These are phyloP conservation scores for Colletotrichum tropicicola DNA, from an alignment of 2,329 filamentous ascomycete species.

Conservation along the genomic window DNA sequence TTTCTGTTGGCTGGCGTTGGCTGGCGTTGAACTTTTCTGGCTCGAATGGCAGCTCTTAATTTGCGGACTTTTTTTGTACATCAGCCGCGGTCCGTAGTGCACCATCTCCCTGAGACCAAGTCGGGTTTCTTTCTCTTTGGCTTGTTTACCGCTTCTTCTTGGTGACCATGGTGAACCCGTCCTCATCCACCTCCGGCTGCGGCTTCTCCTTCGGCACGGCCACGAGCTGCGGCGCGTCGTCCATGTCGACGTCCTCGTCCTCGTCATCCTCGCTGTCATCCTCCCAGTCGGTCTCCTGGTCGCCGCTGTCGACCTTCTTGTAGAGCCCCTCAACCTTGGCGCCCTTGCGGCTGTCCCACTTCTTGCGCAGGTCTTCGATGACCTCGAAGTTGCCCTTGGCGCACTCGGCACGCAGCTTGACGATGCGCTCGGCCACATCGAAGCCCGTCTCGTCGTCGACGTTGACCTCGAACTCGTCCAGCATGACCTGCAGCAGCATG, in stretches of 20 bases:
- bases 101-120: conserved; percentile 15
- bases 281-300: conserved; percentile 70
- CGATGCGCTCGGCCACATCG: conserved; percentile 76
- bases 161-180: conserved; percentile 81
- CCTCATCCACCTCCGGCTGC: conserved; percentile 79
- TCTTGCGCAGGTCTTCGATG: conserved; percentile 69
- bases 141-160: conserved; percentile 68
- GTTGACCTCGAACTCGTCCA: conserved; percentile 93
- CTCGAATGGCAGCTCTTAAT: conserved; percentile 57
- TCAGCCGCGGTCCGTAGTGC: conserved; percentile 59
- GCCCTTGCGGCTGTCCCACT: conserved; percentile 70
- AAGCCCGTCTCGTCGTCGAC: conserved; percentile 89
- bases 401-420: conserved; percentile 72
- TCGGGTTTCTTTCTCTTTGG: neutral
- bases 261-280: conserved; percentile 66
- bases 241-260: conserved; percentile 71
- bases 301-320: conserved; percentile 62
- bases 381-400: conserved; percentile 71
- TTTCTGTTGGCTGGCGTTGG: conserved; percentile 28
- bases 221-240: conserved; percentile 72
- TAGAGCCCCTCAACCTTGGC: conserved; percentile 64
- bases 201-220: conserved; percentile 67
- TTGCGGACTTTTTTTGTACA: conserved; percentile 79
- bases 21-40: conserved; percentile 30
- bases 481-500: conserved; percentile 88